A percentile compares a stretch with the other conserved stretches of the same genome.
phyloP scores from a whole-genome alignment of 1,284 basidiomycete genomes.

The Apiotrichum laibachii region DNA sequence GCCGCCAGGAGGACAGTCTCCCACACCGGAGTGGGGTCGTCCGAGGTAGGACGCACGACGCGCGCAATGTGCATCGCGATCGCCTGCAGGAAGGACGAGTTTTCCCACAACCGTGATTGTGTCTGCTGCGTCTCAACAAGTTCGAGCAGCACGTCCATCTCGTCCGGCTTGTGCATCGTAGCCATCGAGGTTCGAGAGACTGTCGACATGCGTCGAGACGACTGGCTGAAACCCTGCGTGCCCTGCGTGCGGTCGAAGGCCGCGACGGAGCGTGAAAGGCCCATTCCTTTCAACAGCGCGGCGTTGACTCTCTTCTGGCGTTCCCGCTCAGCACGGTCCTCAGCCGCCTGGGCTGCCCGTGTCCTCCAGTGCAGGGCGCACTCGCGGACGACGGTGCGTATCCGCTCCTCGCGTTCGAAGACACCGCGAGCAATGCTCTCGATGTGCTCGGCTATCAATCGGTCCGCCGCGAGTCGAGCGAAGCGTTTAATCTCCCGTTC shows the following conservation, averaged over 20 bases:
- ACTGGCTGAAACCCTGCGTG: not conserved
- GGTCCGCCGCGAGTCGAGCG: constrained; percentile 12
- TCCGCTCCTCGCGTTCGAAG: constrained; percentile 6
- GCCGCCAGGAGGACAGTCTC: constrained; percentile 21
- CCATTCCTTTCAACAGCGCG: constrained; percentile 27
- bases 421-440: not conserved
- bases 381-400: constrained; percentile 14
- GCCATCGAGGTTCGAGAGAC: not conserved
- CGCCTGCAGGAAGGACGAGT: constrained; percentile 33
- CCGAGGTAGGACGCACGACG: constrained; percentile 13
- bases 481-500: constrained; percentile 20
- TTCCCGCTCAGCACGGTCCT: constrained; percentile 16
- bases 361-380: constrained; percentile 24
- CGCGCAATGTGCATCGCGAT: constrained; percentile 33
- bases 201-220: not conserved
- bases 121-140: constrained; percentile 23
- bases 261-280: constrained; percentile 23
- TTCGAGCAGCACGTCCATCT: constrained; percentile 24
- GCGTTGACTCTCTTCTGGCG: constrained; percentile 24
- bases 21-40: constrained; percentile 9
- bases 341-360: constrained; percentile 20
- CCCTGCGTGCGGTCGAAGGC: not conserved
- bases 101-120: constrained; percentile 18
- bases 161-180: constrained; percentile 1
- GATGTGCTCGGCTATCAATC: constrained; percentile 17